phyloP scores from a whole-genome alignment of 257 asterid genomes.

The Ilex aquifolium region DNA sequence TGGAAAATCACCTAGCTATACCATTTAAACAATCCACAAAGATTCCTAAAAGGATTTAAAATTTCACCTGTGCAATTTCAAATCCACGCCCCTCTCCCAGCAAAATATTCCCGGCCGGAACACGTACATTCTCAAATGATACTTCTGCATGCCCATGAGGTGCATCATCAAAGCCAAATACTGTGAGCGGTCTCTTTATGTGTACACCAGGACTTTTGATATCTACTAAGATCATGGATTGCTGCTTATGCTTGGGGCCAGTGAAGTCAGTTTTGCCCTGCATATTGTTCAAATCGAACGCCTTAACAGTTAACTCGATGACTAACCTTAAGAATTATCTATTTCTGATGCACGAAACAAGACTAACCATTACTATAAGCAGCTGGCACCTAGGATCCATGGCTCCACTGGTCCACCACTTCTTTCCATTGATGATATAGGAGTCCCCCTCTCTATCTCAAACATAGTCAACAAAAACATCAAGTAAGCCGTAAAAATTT shows the following conservation, averaged over 20 bases:
- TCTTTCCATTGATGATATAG: constrained; percentile 76
- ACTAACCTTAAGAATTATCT: neutral
- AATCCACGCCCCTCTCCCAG: constrained; percentile 98
- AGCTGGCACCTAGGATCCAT: constrained; percentile 97
- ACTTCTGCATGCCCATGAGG: constrained; percentile 99
- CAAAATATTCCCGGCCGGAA: constrained; percentile 65
- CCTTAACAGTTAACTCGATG: constrained; percentile 1
- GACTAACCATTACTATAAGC: constrained; percentile 86
- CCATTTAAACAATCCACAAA: no score
- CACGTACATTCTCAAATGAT: constrained; percentile 58
- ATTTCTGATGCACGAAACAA: neutral
- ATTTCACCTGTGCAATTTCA: constrained; percentile 89
- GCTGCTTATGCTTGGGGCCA: constrained; percentile 80
- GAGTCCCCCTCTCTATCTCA: constrained; percentile 59
- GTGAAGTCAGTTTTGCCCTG: constrained; percentile 92
- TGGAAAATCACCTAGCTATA: no score
- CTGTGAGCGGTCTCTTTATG: constrained; percentile 71
- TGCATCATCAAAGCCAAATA: constrained; percentile 94
- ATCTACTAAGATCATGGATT: constrained; percentile 91
- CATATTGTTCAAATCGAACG: constrained; percentile 19
- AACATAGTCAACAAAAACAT: constrained; percentile 1
- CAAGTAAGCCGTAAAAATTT: neutral
- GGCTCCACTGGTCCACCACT: constrained; percentile 99
- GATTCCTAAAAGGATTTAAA: neutral
- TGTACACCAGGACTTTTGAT: constrained; percentile 67